These are phyloP conservation scores for Cladosporium austrohemisphaericum DNA, from an alignment of 2,329 filamentous ascomycete genomes.

Conservation along the genomic window DNA sequence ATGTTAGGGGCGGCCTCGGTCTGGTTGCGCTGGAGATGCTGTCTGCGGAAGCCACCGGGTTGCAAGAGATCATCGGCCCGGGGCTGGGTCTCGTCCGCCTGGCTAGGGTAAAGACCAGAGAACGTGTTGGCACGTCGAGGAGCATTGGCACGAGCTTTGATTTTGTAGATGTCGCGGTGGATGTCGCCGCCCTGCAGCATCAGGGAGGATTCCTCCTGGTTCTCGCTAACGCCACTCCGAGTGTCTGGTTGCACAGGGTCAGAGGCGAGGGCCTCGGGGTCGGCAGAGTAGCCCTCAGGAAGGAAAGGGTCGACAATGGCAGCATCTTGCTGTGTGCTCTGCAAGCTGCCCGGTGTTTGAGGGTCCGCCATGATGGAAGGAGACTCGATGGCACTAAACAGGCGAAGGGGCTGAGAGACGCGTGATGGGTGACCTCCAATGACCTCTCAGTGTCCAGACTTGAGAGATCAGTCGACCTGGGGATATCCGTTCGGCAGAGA, in stretches of 20 bases:
- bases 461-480: no score
- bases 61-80: slow-evolving; percentile 44
- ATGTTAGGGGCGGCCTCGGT: slow-evolving; percentile 32
- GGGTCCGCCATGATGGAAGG: slow-evolving; percentile 21
- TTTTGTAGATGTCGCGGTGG: slow-evolving; percentile 72
- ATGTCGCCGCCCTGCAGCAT: slow-evolving; percentile 73
- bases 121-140: slow-evolving; percentile 62
- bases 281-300: slow-evolving; percentile 33
- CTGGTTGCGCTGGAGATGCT: slow-evolving; percentile 44
- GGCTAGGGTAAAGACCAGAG: slow-evolving; percentile 41
- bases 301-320: slow-evolving; percentile 33
- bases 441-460: no score
- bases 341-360: slow-evolving; percentile 22
- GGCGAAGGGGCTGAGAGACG: no score
- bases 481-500: no score
- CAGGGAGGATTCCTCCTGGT: slow-evolving; percentile 62
- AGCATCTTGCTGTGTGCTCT: slow-evolving; percentile 26
- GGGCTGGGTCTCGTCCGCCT: slow-evolving; percentile 33
- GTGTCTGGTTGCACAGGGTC: slow-evolving; percentile 10
- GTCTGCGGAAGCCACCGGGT: slow-evolving; percentile 54
- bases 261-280: slow-evolving; percentile 28
- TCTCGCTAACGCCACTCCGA: slow-evolving; percentile 14
- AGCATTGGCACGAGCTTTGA: slow-evolving; percentile 55
- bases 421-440: no score
- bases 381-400: background rate